These are phyloP conservation scores for Blastobotrys muscicola DNA, from an alignment of 805 yeast genomes.

Conservation along the genomic window DNA sequence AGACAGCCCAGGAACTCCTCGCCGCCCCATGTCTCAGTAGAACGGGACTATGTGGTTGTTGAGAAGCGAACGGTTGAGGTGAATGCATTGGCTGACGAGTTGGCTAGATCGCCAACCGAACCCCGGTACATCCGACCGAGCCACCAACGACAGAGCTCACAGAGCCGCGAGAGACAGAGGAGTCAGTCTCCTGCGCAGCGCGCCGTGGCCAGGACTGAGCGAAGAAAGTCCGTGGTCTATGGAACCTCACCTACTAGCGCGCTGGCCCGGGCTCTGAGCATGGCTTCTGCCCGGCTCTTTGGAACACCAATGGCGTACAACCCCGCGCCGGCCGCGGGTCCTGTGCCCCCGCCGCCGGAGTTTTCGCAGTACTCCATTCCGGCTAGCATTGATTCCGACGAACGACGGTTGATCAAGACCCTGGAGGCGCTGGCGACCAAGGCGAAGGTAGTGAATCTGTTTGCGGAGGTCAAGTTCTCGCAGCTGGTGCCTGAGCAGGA, in stretches of 20 bases:
- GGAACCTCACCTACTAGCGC: conserved; percentile 68
- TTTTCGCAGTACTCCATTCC: conserved; percentile 18
- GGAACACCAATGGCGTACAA: conserved; percentile 31
- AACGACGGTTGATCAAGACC: conserved; percentile 24
- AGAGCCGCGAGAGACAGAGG: background rate
- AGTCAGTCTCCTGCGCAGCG: background rate
- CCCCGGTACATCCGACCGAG: background rate
- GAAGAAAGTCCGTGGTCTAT: conserved; percentile 27
- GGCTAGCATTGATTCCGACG: conserved; percentile 16
- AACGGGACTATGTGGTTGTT: conserved; percentile 86
- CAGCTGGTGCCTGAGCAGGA: conserved; percentile 60
- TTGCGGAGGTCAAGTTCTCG: conserved; percentile 83
- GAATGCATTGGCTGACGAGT: conserved; percentile 89
- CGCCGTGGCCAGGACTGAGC: conserved; percentile 4
- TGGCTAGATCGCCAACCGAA: conserved; percentile 37
- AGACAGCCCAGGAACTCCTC: background rate
- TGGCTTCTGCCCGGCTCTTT: conserved; percentile 81
- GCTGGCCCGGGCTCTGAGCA: conserved; percentile 72
- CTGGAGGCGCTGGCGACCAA: conserved; percentile 77
- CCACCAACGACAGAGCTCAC: too few species aligned
- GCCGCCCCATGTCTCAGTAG: conserved; percentile 30
- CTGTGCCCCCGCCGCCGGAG: conserved; percentile 17
- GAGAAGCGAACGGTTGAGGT: conserved; percentile 94
- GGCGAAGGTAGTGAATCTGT: conserved; percentile 78
- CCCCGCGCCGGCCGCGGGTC: background rate